Conservation (phyloP, 1,139 yeast genomes). For the Candida mesenterica region DNA sequence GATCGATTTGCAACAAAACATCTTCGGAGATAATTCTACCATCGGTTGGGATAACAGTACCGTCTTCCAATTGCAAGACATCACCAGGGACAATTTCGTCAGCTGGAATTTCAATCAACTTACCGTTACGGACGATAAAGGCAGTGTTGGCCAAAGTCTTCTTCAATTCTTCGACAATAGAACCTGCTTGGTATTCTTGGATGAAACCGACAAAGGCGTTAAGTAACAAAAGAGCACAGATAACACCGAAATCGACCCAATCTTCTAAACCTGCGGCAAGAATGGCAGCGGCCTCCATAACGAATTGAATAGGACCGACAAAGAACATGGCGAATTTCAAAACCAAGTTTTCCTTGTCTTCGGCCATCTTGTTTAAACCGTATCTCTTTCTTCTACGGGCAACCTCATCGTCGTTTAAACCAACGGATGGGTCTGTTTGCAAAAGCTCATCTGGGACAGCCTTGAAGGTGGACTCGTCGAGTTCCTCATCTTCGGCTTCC, state of each 20-base stretch:
- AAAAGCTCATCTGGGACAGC: conserved; percentile 89
- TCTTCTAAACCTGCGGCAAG: conserved; percentile 98
- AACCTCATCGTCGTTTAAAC: conserved; percentile 83
- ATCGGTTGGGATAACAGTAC: conserved; percentile 93
- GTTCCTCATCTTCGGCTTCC: conserved; percentile 49
- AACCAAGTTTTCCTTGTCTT: conserved; percentile 81
- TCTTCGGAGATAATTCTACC: conserved; percentile 91
- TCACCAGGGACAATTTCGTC: conserved; percentile 93
- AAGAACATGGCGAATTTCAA: conserved; percentile 89
- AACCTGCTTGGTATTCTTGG: conserved; percentile 97
- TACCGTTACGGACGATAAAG: conserved; percentile 81
- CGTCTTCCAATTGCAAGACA: conserved; percentile 87
- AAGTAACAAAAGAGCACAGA: conserved; percentile 81
- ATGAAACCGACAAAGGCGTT: conserved; percentile 96
- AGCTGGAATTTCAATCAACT: conserved; percentile 69
- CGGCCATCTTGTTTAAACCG: conserved; percentile 94
- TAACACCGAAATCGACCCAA: conserved; percentile 99
- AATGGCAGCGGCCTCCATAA: conserved; percentile 98
- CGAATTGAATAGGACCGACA: conserved; percentile 98
- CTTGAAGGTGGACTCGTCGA: conserved; percentile 43
- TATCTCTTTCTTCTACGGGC: conserved; percentile 85
- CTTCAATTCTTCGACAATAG: conserved; percentile 92
- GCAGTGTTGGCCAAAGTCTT: conserved; percentile 92
- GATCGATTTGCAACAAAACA: conserved; percentile 89
- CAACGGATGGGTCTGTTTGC: conserved; percentile 80